Evolutionary conservation across 352 stramenopile species (phyloP), one percentile per base, ranked within the genome.

Genomic region (Elongisporangium undulatum): DNA sequence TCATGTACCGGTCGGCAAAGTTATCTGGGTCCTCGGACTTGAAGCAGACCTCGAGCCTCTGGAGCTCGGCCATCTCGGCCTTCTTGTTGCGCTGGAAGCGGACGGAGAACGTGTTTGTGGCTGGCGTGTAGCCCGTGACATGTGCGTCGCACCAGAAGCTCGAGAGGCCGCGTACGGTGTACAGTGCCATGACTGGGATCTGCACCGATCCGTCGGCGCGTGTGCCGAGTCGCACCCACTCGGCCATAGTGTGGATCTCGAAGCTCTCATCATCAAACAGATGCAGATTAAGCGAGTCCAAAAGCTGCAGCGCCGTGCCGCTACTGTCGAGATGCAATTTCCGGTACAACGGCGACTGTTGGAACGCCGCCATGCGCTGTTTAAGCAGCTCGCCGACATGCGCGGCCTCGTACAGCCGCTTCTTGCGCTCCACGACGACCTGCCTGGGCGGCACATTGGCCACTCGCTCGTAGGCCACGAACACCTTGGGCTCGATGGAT

Each of bases 231-330:
- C 24, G 55, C 22, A 94, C 82, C 86, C 86, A 95, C 20, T 90
- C 75, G 4, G 72, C 56, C 1, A 79, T 71, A 19, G 68, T 71
- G 48, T 89, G 81, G 10, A 85, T 76, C 59, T 95, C 86, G 59
- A 79, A 95, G 56, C 75, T 92, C 22, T 87, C 80, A 29, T 95
- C 86, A 60, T 95, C 86, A 24, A 95, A 95, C 21, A 80, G 51
- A 41, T 90, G 69, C 4, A 95, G 63, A 22, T 68, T 79, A 41
- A 95, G 61, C 2, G 56, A 72, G 17, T 89, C 79, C 17, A 92
- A 64, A 45, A 93, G 76, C 22, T 61, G 57, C 59, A 80, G 82
- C 1, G 76, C 75, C 1, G 72, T 59, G 34, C 80, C 79, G 19
- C 80, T 90, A 15, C 62, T 58, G 53, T 90, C 76, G 24, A 68